These are phyloP conservation scores for Aspergillus melleus DNA, from an alignment of 2,329 filamentous ascomycete genomes.

Conservation along the genomic window DNA sequence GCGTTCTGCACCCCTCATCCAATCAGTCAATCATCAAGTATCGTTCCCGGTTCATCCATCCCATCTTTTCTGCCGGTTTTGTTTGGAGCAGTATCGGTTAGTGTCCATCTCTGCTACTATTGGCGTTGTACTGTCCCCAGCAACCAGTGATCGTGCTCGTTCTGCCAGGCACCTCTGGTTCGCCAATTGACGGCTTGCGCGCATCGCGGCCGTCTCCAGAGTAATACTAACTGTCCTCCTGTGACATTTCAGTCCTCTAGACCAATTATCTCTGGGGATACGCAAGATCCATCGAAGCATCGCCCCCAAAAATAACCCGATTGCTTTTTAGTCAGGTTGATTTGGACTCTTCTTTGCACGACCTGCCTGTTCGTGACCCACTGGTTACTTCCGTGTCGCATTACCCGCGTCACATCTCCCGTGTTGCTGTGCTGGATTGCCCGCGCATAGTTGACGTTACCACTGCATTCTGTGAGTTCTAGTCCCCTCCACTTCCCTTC, in stretches of 20 bases:
- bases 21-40: conserved; percentile 11
- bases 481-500: conserved; percentile 2
- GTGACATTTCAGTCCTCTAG: conserved; percentile 16
- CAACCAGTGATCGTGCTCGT: conserved; percentile 25
- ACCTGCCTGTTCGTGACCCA: conserved; percentile 34
- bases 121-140: conserved; percentile 19
- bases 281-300: conserved; percentile 18
- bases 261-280: conserved; percentile 11
- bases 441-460: conserved; percentile 26
- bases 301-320: conserved; percentile 16
- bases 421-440: conserved; percentile 13
- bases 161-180: conserved; percentile 35
- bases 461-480: conserved; percentile 17
- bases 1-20: background rate
- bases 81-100: conserved; percentile 8
- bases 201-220: conserved; percentile 29
- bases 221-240: conserved; percentile 14
- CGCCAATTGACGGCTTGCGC: conserved; percentile 36
- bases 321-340: conserved; percentile 10
- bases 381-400: conserved; percentile 32
- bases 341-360: conserved; percentile 24
- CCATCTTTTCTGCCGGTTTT: background rate
- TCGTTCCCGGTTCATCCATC: background rate
- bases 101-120: conserved; percentile 10
- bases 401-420: conserved; percentile 24